Evolutionary conservation across 176 grass and related monocot genomes (phyloP), one percentile per base, ranked within the genome.

Genomic region (Echinochloa phyllopogon): DNA sequence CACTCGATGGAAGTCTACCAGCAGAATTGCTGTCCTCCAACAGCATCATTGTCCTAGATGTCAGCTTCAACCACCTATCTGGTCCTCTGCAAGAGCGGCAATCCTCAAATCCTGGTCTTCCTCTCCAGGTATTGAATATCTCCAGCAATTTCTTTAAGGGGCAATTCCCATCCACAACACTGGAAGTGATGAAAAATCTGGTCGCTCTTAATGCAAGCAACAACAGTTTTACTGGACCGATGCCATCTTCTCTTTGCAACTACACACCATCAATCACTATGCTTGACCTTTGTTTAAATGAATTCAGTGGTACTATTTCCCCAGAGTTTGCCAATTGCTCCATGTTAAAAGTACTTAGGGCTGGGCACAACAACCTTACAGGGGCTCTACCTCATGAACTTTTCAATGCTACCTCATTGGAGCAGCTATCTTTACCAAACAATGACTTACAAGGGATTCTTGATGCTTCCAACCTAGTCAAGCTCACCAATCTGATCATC

Each of bases 91-190:
- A 42, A 4, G 86, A 68, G 78, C 38, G 1, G 68, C 81, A 53
- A 37, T 64, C 81, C 63, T 20, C 91, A 41, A 38, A 17, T 79
- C 6, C 61, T 1, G 40, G 21, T 25, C 80, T 62, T 63, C 69
- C 83, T 80, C 84, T 96, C 42, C 72, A 91, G 91, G 88, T 96
- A 80, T 49, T 96, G 56, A 93, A 96, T 74, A 86, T 96, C 53
- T 96, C 94, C 12, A 93, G 91, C 81, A 96, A 96, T 70, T 85
- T 45, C 4, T 88, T 96, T 76, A 37, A 10, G 65, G 94, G 91
- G 0, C 59, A 80, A 55, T 82, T 96, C 20, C 84, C 91, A 80
- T 60, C 74, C 47, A 50, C 65, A 42, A 24, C 75, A 66, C 82
- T 84, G 87, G 83, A 39, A 42, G 37, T 33, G 8, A 80, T 87